A percentile compares a stretch with the other conserved stretches of the same genome.
These are phyloP conservation scores for Discostella stelligeroides DNA, from an alignment of 108 stramenopile species.

Conservation along the genomic window DNA sequence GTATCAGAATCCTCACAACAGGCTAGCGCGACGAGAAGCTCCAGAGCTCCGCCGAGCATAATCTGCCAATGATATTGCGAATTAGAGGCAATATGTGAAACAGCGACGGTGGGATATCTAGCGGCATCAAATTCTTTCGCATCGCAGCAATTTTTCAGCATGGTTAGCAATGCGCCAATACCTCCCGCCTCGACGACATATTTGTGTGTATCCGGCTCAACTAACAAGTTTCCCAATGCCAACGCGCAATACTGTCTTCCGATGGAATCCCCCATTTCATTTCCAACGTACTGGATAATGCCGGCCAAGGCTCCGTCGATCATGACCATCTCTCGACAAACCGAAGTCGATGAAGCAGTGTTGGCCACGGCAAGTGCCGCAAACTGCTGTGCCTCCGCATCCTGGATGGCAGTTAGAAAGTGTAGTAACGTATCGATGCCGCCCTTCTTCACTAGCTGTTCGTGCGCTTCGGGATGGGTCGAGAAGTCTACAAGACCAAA, in stretches of 20 bases:
- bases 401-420: slow-evolving; percentile 58
- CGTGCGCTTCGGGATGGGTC: slow-evolving; percentile 66
- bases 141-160: slow-evolving; percentile 60
- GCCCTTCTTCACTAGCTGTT: slow-evolving; percentile 80
- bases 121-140: slow-evolving; percentile 63
- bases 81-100: slow-evolving; percentile 80
- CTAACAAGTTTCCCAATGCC: slow-evolving; percentile 85
- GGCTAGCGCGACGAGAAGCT: slow-evolving; percentile 70
- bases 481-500: slow-evolving; percentile 86
- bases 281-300: slow-evolving; percentile 50
- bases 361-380: slow-evolving; percentile 83
- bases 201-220: slow-evolving; percentile 80
- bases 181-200: slow-evolving; percentile 62
- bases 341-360: slow-evolving; percentile 67
- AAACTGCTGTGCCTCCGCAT: slow-evolving; percentile 87
- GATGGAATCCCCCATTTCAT: slow-evolving; percentile 54
- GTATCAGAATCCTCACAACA: slow-evolving; percentile 82
- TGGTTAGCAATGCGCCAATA: slow-evolving; percentile 60
- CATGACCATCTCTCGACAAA: slow-evolving; percentile 57
- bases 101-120: slow-evolving; percentile 75
- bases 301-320: slow-evolving; percentile 46
- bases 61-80: slow-evolving; percentile 65
- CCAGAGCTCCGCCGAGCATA: slow-evolving; percentile 74
- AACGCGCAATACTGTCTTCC: slow-evolving; percentile 82
- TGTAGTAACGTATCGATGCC: slow-evolving; percentile 67